phyloP scores from a whole-genome alignment of 352 stramenopile genomes.

The Phytophthora cajani region DNA sequence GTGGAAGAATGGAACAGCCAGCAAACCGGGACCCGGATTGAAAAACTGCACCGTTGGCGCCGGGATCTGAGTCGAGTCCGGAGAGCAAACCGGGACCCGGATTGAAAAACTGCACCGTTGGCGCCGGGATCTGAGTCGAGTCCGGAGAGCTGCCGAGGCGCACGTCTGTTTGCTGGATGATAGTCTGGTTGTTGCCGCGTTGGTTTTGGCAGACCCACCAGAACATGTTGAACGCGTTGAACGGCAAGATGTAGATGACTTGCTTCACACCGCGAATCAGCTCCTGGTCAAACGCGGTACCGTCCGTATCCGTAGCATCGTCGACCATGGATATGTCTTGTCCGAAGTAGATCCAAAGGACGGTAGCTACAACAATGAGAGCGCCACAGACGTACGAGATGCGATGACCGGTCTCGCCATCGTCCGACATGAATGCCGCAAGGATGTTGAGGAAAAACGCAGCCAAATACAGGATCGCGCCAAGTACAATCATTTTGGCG shows the following conservation, averaged over 20 bases:
- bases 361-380: conserved; percentile 41
- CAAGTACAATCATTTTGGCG: conserved; percentile 42
- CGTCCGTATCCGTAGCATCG: conserved; percentile 39
- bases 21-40: conserved; percentile 42
- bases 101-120: conserved; percentile 56
- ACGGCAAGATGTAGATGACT: conserved; percentile 39
- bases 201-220: conserved; percentile 72
- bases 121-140: conserved; percentile 48
- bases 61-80: conserved; percentile 50
- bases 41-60: conserved; percentile 57
- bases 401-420: conserved; percentile 35
- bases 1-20: conserved; percentile 51
- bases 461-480: conserved; percentile 36
- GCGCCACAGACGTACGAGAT: conserved; percentile 54
- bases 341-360: conserved; percentile 54
- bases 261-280: conserved; percentile 58
- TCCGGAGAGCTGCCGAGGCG: conserved; percentile 40
- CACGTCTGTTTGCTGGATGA: conserved; percentile 70
- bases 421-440: conserved; percentile 50
- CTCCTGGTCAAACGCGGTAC: conserved; percentile 42
- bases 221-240: conserved; percentile 59
- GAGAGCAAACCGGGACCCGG: too few relatives aligned
- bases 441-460: conserved; percentile 62
- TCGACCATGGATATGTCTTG: conserved; percentile 52
- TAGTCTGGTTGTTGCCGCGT: conserved; percentile 70